phyloP scores from a whole-genome alignment of 2,329 filamentous ascomycete species.

The Verticillium nonalfalfae region DNA sequence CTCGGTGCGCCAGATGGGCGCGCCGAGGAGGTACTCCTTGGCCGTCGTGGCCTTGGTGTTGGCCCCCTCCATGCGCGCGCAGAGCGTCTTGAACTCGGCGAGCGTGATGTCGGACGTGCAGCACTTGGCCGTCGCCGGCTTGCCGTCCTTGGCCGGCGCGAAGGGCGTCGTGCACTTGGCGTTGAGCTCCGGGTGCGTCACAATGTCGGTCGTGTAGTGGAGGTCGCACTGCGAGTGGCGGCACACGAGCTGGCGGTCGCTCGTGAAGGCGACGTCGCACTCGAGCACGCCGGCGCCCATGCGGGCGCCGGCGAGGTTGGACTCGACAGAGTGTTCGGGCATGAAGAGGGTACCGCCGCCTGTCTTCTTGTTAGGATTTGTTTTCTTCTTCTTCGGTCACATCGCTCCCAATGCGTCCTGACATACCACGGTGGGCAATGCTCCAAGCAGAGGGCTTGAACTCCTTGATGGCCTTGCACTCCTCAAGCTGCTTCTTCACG shows the following conservation, averaged over 20 bases:
- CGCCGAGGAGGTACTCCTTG: constrained; percentile 51
- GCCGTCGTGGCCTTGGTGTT: constrained; percentile 53
- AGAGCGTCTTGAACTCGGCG: constrained; percentile 60
- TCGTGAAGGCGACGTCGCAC: constrained; percentile 63
- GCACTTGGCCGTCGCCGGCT: constrained; percentile 54
- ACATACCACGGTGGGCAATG: constrained; percentile 47
- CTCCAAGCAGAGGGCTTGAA: constrained; percentile 47
- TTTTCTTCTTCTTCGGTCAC: neutral
- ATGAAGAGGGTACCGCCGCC: constrained; percentile 54
- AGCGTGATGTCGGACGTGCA: constrained; percentile 68
- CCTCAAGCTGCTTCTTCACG: constrained; percentile 52
- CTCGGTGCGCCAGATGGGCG: constrained; percentile 56
- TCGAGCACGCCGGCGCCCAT: constrained; percentile 64
- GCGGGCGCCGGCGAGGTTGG: constrained; percentile 53
- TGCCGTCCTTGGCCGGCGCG: constrained; percentile 43
- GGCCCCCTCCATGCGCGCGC: constrained; percentile 64
- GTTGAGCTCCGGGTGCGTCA: constrained; percentile 53
- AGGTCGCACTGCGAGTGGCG: constrained; percentile 62
- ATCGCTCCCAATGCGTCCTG: neutral
- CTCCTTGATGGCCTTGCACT: constrained; percentile 47
- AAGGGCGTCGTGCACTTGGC: constrained; percentile 60
- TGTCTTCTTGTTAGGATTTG: constrained; percentile 15
- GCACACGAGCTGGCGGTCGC: constrained; percentile 60
- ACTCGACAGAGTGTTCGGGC: constrained; percentile 57
- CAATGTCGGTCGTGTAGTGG: constrained; percentile 63